Conservation (phyloP, 306 rosid species). For the Bauhinia variegata region DNA sequence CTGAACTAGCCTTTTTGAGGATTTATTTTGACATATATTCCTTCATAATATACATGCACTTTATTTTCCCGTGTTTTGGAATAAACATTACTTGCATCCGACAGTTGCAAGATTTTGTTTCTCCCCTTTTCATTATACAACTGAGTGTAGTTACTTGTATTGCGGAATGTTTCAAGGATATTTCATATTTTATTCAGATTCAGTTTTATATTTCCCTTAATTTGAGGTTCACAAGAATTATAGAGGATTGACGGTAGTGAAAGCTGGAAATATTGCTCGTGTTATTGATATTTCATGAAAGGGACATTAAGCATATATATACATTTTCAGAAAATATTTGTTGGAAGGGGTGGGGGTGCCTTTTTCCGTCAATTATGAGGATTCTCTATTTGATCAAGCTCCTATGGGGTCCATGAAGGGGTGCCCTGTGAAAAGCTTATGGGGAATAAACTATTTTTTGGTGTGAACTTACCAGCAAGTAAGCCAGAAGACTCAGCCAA, state of each 20-base stretch:
- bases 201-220: too few relatives aligned
- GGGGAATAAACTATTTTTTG: background rate
- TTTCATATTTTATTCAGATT: constrained; percentile 8
- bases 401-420: background rate
- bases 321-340: too few relatives aligned
- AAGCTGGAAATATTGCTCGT: too few relatives aligned
- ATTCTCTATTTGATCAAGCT: too few relatives aligned
- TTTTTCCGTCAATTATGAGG: too few relatives aligned
- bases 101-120: constrained; percentile 27
- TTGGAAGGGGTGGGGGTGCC: too few relatives aligned
- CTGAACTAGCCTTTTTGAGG: constrained; percentile 11
- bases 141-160: constrained; percentile 30
- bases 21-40: background rate
- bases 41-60: background rate
- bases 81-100: constrained; percentile 8
- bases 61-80: background rate
- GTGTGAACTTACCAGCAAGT: too few relatives aligned
- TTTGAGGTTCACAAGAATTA: too few relatives aligned
- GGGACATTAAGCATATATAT: too few relatives aligned
- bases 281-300: too few relatives aligned
- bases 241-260: too few relatives aligned
- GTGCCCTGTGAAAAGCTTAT: background rate
- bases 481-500: too few relatives aligned
- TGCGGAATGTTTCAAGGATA: constrained; percentile 19
- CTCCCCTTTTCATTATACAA: background rate